Evolutionary conservation across 768 basidiomycete species (phyloP), one percentile per base, ranked within the genome.

Genomic region (Naganishia randhawae): DNA sequence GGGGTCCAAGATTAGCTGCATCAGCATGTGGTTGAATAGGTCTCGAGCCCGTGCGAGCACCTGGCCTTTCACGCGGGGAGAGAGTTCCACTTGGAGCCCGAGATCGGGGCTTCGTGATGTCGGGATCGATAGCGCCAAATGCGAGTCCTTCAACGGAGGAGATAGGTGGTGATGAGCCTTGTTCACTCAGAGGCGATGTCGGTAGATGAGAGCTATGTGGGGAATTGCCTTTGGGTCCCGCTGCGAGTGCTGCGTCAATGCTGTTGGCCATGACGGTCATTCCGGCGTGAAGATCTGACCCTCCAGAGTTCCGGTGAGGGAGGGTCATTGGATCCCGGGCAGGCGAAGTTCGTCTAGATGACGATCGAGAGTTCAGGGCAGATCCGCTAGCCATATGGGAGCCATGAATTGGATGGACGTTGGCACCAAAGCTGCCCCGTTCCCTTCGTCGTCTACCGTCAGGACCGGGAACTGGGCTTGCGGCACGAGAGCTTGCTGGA

Each of bases 121-220:
- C 22, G 8, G 37, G 57, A 13, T 22, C 14, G 32, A 33, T 32
- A 33, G 29, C 37, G 7, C 57, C 57, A 25, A 25, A 14, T 39
- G 57, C 37, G 39, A 61, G 29, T 41, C 57, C 57, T 14, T 55
- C 54, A 3, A 4, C 2, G 16, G 57, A 25, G 9, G 33, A 39
- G 9, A 61, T 25, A 14, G 22, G 39, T 2, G 57, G 57, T 7
- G 57, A 61, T 11, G 57, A 55, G 3, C n/a, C 45, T 7, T 55
- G 37, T 61, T 42, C 57, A 39, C 57, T 61, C 19, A 61, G n/a
- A 1, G 57, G 57, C 19, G 57, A 61, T 41, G 57, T 61, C 37
- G 57, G 57, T 25, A 37, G 17, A 27, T 39, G n/a, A 29, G 57
- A 29, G 7, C 27, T 61, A 9, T 14, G 1, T 5, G 33, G 33